phyloP scores from a whole-genome alignment of 768 basidiomycete species.

The Suillus lakei region DNA sequence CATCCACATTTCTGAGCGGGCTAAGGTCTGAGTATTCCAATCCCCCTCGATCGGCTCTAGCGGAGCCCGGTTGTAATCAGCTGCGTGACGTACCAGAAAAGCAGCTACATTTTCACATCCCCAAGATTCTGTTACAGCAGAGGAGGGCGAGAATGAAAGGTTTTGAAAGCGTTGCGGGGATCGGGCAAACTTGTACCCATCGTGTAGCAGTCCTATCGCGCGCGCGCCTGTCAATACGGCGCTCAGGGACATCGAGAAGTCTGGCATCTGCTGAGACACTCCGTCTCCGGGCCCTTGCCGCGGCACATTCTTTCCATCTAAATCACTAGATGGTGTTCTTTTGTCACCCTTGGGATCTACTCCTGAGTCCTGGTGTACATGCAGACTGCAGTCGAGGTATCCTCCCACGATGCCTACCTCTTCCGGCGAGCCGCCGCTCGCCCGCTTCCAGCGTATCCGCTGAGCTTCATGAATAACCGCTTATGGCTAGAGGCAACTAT shows the following conservation, averaged over 20 bases:
- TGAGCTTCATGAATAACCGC: too few relatives aligned
- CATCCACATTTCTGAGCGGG: constrained; percentile 65
- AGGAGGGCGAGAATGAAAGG: constrained; percentile 32
- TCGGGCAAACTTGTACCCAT: too few relatives aligned
- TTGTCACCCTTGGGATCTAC: background rate
- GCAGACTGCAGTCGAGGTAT: background rate
- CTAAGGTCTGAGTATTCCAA: constrained; percentile 80
- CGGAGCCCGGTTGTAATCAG: constrained; percentile 60
- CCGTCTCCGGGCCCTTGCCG: background rate
- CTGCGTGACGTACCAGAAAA: constrained; percentile 76
- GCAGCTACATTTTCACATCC: constrained; percentile 34
- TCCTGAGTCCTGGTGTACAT: background rate
- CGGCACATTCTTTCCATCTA: background rate
- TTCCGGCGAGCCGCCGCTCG: background rate
- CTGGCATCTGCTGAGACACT: background rate
- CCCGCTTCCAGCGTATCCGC: background rate
- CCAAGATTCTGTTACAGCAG: constrained; percentile 49
- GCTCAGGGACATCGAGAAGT: background rate
- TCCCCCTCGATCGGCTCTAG: constrained; percentile 68
- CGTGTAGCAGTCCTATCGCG: too few relatives aligned
- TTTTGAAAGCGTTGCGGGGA: constrained; percentile 17
- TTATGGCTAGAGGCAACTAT: background rate
- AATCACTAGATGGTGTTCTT: background rate
- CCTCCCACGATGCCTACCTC: background rate
- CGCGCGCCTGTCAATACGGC: background rate